These are phyloP conservation scores for Claviceps sp. DNA, from an alignment of 2,329 filamentous ascomycete species.

Conservation along the genomic window DNA sequence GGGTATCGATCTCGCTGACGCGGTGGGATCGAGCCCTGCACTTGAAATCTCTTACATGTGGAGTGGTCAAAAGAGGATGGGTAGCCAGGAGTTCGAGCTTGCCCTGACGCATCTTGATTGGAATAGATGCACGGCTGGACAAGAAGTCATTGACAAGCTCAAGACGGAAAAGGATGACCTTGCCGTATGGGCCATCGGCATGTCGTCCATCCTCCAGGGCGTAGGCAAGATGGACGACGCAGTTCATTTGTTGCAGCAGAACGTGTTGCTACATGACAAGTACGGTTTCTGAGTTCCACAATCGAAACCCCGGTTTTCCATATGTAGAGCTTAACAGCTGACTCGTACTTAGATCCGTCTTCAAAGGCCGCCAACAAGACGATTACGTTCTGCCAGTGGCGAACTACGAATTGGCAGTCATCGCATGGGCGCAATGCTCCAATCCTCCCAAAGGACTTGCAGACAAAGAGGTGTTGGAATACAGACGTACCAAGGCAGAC, in stretches of 20 bases:
- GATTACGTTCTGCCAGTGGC: conserved; percentile 62
- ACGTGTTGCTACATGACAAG: conserved; percentile 54
- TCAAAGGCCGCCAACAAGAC: conserved; percentile 49
- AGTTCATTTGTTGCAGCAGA: conserved; percentile 45
- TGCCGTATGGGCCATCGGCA: conserved; percentile 53
- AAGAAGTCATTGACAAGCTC: conserved; percentile 29
- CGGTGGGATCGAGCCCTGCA: conserved; percentile 64
- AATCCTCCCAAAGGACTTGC: conserved; percentile 19
- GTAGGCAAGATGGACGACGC: conserved; percentile 52
- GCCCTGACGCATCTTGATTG: conserved; percentile 52
- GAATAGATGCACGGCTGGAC: conserved; percentile 41
- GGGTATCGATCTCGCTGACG: conserved; percentile 60
- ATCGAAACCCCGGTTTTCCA: neutral
- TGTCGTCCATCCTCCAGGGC: conserved; percentile 51
- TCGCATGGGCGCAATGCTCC: conserved; percentile 60
- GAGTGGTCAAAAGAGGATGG: conserved; percentile 80
- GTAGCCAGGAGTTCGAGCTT: conserved; percentile 44
- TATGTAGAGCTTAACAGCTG: neutral
- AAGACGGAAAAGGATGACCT: conserved; percentile 43
- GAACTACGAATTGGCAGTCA: conserved; percentile 75
- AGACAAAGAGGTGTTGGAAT: conserved; percentile 21
- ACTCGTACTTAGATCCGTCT: conserved; percentile 26
- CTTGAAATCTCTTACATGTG: conserved; percentile 92
- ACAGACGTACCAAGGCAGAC: conserved; percentile 34
- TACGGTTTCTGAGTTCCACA: conserved; percentile 17